Conservation (phyloP, 805 yeast genomes). For the Saccharomyces kudriavzevii region DNA sequence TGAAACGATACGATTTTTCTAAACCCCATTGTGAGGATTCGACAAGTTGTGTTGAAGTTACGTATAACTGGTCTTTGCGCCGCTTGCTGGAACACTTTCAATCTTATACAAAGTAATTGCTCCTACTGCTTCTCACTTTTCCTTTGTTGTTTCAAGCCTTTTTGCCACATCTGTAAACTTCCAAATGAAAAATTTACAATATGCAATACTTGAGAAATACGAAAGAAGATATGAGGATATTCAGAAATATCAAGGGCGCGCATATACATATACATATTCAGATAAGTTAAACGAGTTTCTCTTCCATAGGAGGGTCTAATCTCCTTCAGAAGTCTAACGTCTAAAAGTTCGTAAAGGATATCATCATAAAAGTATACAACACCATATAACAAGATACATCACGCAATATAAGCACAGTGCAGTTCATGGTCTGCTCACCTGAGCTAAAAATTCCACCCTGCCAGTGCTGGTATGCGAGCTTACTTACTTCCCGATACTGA, state of each 20-base stretch:
- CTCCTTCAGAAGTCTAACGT: conserved; percentile 34
- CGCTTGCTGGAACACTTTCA: neutral
- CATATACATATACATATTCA: neutral
- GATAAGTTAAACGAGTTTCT: conserved; percentile 8
- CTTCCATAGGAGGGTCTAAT: conserved; percentile 19
- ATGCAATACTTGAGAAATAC: neutral
- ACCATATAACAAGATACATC: neutral
- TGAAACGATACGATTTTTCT: conserved; percentile 44
- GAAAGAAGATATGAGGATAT: neutral
- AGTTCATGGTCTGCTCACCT: neutral
- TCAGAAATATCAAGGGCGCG: conserved; percentile 12
- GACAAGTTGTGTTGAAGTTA: neutral
- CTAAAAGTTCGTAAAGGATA: conserved; percentile 15
- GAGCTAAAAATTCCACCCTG: neutral
- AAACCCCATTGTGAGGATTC: conserved; percentile 27
- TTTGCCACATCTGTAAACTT: neutral
- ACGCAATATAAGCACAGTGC: neutral
- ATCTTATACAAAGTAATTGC: neutral
- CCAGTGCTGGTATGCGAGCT: neutral
- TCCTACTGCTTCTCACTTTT: neutral
- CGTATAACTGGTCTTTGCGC: neutral
- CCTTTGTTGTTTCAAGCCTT: neutral
- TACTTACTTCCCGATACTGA: neutral
- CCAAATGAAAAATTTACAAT: conserved; percentile 2
- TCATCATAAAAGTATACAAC: neutral